phyloP scores from a whole-genome alignment of 805 yeast species.

The Lipomyces sp. region DNA sequence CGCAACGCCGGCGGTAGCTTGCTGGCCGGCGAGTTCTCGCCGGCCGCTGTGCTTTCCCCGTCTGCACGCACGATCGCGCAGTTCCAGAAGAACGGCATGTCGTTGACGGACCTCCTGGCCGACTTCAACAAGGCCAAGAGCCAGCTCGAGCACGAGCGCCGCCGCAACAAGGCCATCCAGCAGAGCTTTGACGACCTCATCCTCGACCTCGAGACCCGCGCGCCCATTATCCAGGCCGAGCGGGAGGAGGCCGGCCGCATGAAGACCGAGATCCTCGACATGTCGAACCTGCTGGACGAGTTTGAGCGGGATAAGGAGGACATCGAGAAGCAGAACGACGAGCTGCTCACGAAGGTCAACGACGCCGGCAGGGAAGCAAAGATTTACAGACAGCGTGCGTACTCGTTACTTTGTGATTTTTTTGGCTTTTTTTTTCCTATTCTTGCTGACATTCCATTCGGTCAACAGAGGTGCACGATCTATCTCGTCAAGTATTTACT shows the following conservation, averaged over 20 bases:
- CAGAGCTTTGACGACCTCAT: slow-evolving; percentile 68
- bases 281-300: slow-evolving; percentile 51
- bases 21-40: slow-evolving; percentile 4
- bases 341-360: slow-evolving; percentile 38
- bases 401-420: too few relatives aligned
- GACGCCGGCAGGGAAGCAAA: slow-evolving; percentile 36
- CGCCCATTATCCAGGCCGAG: slow-evolving; percentile 70
- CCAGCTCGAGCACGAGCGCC: slow-evolving; percentile 64
- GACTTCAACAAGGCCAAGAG: slow-evolving; percentile 63
- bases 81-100: slow-evolving; percentile 50
- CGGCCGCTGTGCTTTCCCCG: slow-evolving; percentile 45
- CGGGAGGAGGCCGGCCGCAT: slow-evolving; percentile 55
- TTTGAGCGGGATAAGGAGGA: slow-evolving; percentile 41
- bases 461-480: slow-evolving; percentile 60
- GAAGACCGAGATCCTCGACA: slow-evolving; percentile 54
- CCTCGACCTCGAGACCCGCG: slow-evolving; percentile 69
- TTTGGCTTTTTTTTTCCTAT: slow-evolving; percentile 41
- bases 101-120: slow-evolving; percentile 58
- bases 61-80: slow-evolving; percentile 57
- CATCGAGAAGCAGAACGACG: slow-evolving; percentile 37
- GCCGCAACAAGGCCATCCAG: slow-evolving; percentile 67
- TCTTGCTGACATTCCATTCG: slow-evolving; percentile 42
- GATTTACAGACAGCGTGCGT: slow-evolving; percentile 27
- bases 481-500: slow-evolving; percentile 78
- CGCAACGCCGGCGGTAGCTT: slow-evolving; percentile 15